phyloP scores from a whole-genome alignment of 2,329 filamentous ascomycete species.

The Colletotrichum agaves region DNA sequence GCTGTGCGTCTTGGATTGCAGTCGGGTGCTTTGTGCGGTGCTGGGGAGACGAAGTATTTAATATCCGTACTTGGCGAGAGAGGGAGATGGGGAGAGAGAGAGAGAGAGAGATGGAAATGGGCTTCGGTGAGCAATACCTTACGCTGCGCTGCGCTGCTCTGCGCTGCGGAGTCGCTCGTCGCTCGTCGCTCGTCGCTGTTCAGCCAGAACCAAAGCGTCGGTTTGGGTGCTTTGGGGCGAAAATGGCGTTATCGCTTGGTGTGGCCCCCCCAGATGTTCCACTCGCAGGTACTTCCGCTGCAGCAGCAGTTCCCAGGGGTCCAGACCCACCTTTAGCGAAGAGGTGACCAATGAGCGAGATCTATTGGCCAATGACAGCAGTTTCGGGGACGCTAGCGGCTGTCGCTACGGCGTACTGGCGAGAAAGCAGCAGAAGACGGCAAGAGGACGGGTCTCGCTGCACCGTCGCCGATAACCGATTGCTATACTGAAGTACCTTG shows the following conservation, averaged over 20 bases:
- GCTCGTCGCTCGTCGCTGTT: too few relatives aligned
- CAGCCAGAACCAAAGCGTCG: background rate
- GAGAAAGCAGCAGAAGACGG: background rate
- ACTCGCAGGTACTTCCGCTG: background rate
- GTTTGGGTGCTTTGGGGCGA: conserved; percentile 49
- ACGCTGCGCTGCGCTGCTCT: background rate
- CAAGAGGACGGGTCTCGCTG: conserved; percentile 35
- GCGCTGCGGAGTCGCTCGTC: background rate
- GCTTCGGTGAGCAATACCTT: background rate
- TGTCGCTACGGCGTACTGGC: conserved; percentile 21
- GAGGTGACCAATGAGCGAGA: conserved; percentile 13
- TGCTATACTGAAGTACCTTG: too few relatives aligned
- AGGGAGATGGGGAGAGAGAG: background rate
- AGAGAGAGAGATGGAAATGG: background rate
- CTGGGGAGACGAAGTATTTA: background rate
- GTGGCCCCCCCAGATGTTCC: conserved; percentile 27
- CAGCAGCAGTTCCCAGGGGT: conserved; percentile 29
- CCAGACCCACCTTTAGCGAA: conserved; percentile 2
- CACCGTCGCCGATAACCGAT: conserved; percentile 34
- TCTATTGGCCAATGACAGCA: conserved; percentile 1
- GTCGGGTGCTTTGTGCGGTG: background rate
- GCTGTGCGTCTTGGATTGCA: background rate
- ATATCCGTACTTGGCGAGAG: background rate
- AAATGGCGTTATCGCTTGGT: conserved; percentile 52
- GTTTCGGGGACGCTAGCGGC: conserved; percentile 1